A percentile compares a stretch with the other conserved stretches of the same genome.
Evolutionary conservation across 306 rosid genomes (phyloP).

Genomic region (Crataegus laevigata): DNA sequence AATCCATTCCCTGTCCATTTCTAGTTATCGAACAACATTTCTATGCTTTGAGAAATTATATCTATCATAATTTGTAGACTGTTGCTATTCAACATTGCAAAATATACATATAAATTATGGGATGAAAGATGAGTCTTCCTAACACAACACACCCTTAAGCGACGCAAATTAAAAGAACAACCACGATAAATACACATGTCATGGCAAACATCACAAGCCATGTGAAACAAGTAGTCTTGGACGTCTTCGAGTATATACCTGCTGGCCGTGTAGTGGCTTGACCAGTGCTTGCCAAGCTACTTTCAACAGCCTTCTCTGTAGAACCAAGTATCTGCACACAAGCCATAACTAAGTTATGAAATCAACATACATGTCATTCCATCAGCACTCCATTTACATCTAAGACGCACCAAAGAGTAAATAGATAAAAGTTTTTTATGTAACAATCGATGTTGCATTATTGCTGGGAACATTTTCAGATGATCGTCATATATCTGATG

Average conservation of each 20-base stretch:
- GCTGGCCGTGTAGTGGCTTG: conserved; percentile 68
- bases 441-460: background rate
- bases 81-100: background rate
- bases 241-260: conserved; percentile 54
- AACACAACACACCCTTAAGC: conserved; percentile 21
- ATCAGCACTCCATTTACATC: background rate
- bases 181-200: conserved; percentile 72
- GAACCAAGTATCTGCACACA: conserved; percentile 71
- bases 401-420: background rate
- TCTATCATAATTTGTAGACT: background rate
- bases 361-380: background rate
- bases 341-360: conserved; percentile 9
- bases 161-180: conserved; percentile 79
- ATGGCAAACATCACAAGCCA: conserved; percentile 70
- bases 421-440: background rate
- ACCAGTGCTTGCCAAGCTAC: conserved; percentile 82
- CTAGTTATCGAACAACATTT: no score
- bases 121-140: background rate
- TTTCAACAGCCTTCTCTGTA: conserved; percentile 76
- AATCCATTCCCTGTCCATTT: no score
- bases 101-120: background rate
- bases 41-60: background rate
- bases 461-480: background rate
- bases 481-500: background rate
- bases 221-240: conserved; percentile 76